phyloP scores from a whole-genome alignment of 192 early-diverging fungal species.

The Gamsiella multidivaricata region DNA sequence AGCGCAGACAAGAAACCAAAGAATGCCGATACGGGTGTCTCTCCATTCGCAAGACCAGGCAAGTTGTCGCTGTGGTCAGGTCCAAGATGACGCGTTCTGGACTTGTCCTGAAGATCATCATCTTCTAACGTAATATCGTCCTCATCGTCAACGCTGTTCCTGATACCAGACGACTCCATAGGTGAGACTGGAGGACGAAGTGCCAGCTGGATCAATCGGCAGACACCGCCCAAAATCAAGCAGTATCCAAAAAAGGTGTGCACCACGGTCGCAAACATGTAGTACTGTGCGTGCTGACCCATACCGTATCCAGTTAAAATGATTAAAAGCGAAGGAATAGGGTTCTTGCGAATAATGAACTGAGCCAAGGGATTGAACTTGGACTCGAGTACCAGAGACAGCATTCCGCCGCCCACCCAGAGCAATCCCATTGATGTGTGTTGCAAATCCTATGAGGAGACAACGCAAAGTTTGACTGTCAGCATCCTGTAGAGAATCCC shows the following conservation, averaged over 20 bases:
- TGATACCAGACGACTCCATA: background rate
- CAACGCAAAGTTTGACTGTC: background rate
- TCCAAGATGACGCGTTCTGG: background rate
- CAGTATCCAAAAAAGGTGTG: slow-evolving; percentile 50
- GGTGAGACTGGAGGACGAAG: slow-evolving; percentile 37
- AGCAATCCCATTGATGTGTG: slow-evolving; percentile 55
- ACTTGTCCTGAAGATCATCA: slow-evolving; percentile 22
- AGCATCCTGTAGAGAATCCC: background rate
- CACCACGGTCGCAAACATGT: slow-evolving; percentile 38
- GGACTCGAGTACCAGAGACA: slow-evolving; percentile 53
- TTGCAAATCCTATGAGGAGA: slow-evolving; percentile 36
- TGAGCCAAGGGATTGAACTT: slow-evolving; percentile 39
- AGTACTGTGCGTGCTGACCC: slow-evolving; percentile 52
- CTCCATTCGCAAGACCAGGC: slow-evolving; percentile 33
- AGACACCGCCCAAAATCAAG: slow-evolving; percentile 43
- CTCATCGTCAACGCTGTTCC: slow-evolving; percentile 12
- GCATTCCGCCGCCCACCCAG: slow-evolving; percentile 57
- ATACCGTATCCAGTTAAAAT: slow-evolving; percentile 52
- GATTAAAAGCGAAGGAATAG: slow-evolving; percentile 54
- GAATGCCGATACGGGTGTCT: slow-evolving; percentile 50
- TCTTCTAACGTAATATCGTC: slow-evolving; percentile 27
- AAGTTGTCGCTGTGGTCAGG: background rate
- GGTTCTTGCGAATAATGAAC: slow-evolving; percentile 54
- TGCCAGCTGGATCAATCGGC: slow-evolving; percentile 43
- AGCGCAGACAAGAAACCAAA: slow-evolving; percentile 52